A percentile compares a stretch with the other conserved stretches of the same genome.
Evolutionary conservation across 202 grass and related monocot genomes (phyloP).

Genomic region (Panicum hallii): DNA sequence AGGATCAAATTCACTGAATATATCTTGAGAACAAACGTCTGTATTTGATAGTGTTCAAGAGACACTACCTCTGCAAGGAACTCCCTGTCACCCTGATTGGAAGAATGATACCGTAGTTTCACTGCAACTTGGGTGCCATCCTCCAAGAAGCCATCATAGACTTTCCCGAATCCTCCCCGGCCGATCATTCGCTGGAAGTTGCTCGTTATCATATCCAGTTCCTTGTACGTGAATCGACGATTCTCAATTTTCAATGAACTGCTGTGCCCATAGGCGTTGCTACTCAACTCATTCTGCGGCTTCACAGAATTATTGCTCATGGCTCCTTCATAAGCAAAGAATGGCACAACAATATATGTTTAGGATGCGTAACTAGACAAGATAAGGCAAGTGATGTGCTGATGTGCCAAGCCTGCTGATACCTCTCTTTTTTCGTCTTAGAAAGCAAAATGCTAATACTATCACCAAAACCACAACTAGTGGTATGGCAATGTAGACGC

Average conservation of each 20-base stretch:
- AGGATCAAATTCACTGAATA: too few species aligned
- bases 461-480: too few species aligned
- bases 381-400: too few species aligned
- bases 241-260: constrained; percentile 37
- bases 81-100: constrained; percentile 43
- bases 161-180: constrained; percentile 56
- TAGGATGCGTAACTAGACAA: too few species aligned
- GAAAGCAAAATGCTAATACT: too few species aligned
- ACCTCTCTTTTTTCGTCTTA: too few species aligned
- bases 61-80: constrained; percentile 51
- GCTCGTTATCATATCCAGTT: constrained; percentile 46
- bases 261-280: neutral
- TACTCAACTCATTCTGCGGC: too few species aligned
- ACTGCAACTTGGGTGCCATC: constrained; percentile 60
- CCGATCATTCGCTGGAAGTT: constrained; percentile 52
- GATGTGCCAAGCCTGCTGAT: too few species aligned
- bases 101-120: constrained; percentile 48
- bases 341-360: too few species aligned
- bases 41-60: neutral
- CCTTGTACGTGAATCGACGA: constrained; percentile 47
- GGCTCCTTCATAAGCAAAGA: too few species aligned
- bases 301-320: too few species aligned
- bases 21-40: neutral
- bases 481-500: too few species aligned
- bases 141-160: constrained; percentile 54